phyloP scores from a whole-genome alignment of 2,329 filamentous ascomycete species.

The Cladosporium sp. region DNA sequence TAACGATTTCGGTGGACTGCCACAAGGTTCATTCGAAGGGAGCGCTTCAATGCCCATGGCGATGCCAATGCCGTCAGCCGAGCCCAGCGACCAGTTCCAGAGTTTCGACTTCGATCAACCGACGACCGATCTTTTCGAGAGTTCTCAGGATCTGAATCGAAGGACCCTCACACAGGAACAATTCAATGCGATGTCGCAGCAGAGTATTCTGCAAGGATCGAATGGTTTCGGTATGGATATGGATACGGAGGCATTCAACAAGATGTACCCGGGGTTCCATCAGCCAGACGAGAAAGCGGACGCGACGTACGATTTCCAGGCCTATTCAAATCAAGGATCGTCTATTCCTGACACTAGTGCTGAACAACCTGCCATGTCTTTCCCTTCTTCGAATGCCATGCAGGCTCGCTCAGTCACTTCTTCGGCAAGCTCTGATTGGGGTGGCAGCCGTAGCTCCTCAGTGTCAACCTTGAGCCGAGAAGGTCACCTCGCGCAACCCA shows the following conservation, averaged over 20 bases:
- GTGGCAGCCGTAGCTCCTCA: slow-evolving; percentile 31
- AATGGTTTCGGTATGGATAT: slow-evolving; percentile 2
- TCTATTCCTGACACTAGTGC: slow-evolving; percentile 26
- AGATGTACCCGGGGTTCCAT: slow-evolving; percentile 23
- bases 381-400: slow-evolving; percentile 22
- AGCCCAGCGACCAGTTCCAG: slow-evolving; percentile 6
- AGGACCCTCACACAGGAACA: slow-evolving; percentile 34
- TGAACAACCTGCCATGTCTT: slow-evolving; percentile 21
- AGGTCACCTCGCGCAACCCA: slow-evolving; percentile 6
- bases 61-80: background rate
- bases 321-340: slow-evolving; percentile 24
- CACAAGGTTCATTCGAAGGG: slow-evolving; percentile 3
- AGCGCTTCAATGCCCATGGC: background rate
- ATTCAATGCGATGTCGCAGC: slow-evolving; percentile 33
- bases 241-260: slow-evolving; percentile 5
- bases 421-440: slow-evolving; percentile 27
- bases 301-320: slow-evolving; percentile 19
- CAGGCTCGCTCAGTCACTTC: slow-evolving; percentile 23
- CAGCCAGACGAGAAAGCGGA: slow-evolving; percentile 22
- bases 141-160: slow-evolving; percentile 32
- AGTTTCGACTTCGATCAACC: slow-evolving; percentile 2
- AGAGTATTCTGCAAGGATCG: slow-evolving; percentile 16
- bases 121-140: slow-evolving; percentile 25
- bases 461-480: slow-evolving; percentile 17
- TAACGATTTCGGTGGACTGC: background rate